Evolutionary conservation across 106 monocot species (phyloP).

Genomic region (Xerophyta viscosa): DNA sequence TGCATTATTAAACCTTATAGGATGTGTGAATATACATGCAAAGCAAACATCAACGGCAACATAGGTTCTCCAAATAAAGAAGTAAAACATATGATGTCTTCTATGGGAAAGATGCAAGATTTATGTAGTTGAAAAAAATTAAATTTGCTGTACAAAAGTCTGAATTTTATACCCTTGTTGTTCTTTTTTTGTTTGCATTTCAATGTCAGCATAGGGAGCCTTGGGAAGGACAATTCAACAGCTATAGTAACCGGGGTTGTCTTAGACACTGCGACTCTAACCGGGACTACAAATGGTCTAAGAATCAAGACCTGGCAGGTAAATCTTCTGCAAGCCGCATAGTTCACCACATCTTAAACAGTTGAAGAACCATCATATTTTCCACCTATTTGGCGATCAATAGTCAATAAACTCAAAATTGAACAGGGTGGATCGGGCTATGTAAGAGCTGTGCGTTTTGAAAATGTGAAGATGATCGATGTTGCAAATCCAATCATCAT

Average conservation of each 20-base stretch:
- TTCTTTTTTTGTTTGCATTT: background rate
- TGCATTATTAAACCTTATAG: too few species aligned
- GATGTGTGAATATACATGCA: too few species aligned
- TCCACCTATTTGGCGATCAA: too few species aligned
- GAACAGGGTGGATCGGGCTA: constrained; percentile 83
- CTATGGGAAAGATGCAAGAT: too few species aligned
- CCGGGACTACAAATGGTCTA: constrained; percentile 72
- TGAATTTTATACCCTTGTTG: too few species aligned
- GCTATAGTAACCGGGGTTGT: constrained; percentile 53
- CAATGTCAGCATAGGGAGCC: constrained; percentile 84
- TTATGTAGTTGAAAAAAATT: too few species aligned
- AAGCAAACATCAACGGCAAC: too few species aligned
- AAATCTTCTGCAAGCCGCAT: too few species aligned
- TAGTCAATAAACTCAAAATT: background rate
- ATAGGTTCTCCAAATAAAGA: too few species aligned
- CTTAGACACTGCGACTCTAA: constrained; percentile 53
- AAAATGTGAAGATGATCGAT: constrained; percentile 64
- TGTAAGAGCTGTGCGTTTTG: constrained; percentile 53
- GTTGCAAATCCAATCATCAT: constrained; percentile 92
- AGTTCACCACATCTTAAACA: too few species aligned
- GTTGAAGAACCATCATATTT: too few species aligned
- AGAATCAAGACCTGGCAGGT: constrained; percentile 99
- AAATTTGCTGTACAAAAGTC: background rate
- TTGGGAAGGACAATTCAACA: constrained; percentile 60
- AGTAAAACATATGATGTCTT: too few species aligned